Evolutionary conservation across 2,329 filamentous ascomycete genomes (phyloP), one percentile per base, ranked within the genome.

Genomic region (Simplicillium sp.): DNA sequence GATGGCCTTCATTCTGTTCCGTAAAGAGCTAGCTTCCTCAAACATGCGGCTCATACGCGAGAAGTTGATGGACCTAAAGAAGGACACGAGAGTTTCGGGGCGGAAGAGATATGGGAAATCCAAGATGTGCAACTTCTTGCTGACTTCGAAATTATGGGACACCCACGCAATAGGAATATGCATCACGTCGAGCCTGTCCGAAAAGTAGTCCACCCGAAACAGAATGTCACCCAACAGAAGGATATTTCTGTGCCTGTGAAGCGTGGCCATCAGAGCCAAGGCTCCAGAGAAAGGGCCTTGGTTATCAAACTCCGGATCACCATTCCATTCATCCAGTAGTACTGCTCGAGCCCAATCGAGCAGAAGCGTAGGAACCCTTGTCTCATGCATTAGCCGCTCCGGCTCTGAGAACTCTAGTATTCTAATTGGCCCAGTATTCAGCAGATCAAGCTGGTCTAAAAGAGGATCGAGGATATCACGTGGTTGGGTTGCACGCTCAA

Each of bases 51-150:
- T 86, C 90, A 97, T 97, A 13, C 75, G 75, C 0, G 85, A 78
- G 52, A 92, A 87, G 55, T 95, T 96, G 53, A 95, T 81, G 4
- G 87, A 78, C 14, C 90, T 81, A 57, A 97, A 96, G 56, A 88
- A 94, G 0, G 79, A 80, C 3, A 94, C 82, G 3, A 94, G 65
- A 2, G 78, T 77, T 0, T 80, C 71, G 0, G 81, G 73, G 15
- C 74, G 79, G 52, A 96, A 95, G 0, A 97, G 69, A 54, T 84
- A 94, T 0, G 86, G 79, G 47, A 84, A 87, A 44, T 88, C 81
- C 3, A 97, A 66, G 1, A 97, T 65, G 58, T 96, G 88, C 16
- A 81, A 65, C 20, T 67, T 76, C 44, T 71, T 77, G 28, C 77
- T 80, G 0, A 75, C 66, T 3, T 64, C 65, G 45, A 77, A 80